Evolutionary conservation across 2,329 filamentous ascomycete species (phyloP).

Genomic region (Epichloe sylvatica): DNA sequence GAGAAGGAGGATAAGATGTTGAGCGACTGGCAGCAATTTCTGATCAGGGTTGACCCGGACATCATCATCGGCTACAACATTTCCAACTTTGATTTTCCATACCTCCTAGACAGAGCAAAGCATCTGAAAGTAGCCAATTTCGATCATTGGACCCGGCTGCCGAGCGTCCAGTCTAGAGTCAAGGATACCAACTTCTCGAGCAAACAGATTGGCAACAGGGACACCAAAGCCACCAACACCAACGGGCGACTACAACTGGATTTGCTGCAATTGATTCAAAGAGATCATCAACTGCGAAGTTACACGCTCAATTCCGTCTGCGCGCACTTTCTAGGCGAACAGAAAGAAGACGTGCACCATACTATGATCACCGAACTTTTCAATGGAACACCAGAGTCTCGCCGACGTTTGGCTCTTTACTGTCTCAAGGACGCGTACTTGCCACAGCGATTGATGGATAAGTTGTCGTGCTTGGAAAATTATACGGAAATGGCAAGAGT

Average conservation of each 20-base stretch:
- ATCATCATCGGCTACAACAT: slow-evolving; percentile 99
- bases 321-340: slow-evolving; percentile 86
- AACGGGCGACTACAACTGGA: slow-evolving; percentile 89
- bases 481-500: slow-evolving; percentile 99
- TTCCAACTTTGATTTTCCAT: slow-evolving; percentile 95
- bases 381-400: slow-evolving; percentile 88
- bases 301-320: slow-evolving; percentile 96
- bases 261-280: slow-evolving; percentile 83
- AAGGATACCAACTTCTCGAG: slow-evolving; percentile 83
- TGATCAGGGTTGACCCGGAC: slow-evolving; percentile 84
- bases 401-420: slow-evolving; percentile 82
- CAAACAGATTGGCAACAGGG: slow-evolving; percentile 95
- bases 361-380: slow-evolving; percentile 98
- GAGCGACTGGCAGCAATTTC: slow-evolving; percentile 79
- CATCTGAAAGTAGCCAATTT: slow-evolving; percentile 71
- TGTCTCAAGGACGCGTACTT: slow-evolving; percentile 96
- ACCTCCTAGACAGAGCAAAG: slow-evolving; percentile 75
- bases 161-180: slow-evolving; percentile 52
- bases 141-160: slow-evolving; percentile 75
- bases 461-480: slow-evolving; percentile 95
- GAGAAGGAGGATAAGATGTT: slow-evolving; percentile 77
- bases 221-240: slow-evolving; percentile 88
- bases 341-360: slow-evolving; percentile 97
- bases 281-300: slow-evolving; percentile 88
- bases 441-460: slow-evolving; percentile 88